Base-by-base conservation (phyloP, 75 land plant genomes). In the Gnetum montanum region DNA sequence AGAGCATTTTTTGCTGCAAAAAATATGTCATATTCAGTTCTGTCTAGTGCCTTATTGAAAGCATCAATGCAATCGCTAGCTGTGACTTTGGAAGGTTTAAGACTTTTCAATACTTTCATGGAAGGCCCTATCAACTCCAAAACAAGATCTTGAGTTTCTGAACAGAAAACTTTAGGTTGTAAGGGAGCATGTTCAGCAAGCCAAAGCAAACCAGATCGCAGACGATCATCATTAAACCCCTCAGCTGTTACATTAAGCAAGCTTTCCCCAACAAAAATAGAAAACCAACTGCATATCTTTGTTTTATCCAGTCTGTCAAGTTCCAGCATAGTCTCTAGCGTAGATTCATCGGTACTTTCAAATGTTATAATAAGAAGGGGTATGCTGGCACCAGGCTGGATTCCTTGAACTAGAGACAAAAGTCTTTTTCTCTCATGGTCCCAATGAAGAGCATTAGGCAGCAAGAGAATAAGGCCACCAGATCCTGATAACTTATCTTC, bases 131-230 rank as follows among this genome's bases (percentile, higher is more conserved):
- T 45, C 31, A 72, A 68, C 48, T 66, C 59, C 16, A 79, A 10
- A 25, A 82, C 79, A 20, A 88, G 63, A n/a, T 82, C 82, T 8
- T 76, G 79, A 40, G 71, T 47, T 34, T 75, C 70, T 24, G 73
- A 53, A 30, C 50, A 40, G 11, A 53, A 52, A 26, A 93, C 58
- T 58, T 61, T 51, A 25, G 87, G 89, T 59, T 82, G 96, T 44
- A 7, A 26, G 8, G 81, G 85, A 48, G 82, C 60, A 24, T 73
- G 69, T 29, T 64, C 60, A 26, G 98, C 90, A 45, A 93, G 60
- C 98, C 98, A 93, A 15, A 58, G 34, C 18, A 93, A 59, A 8
- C 96, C 96, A 15, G 74, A 65, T 44, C 62, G 76, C 34, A 93
- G 59, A 43, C 59, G 43, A 16, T 76, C 60, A 49, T 88, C 90